Evolutionary conservation across 164 flowering plant species (phyloP).

Genomic region (Stephania cephalantha): DNA sequence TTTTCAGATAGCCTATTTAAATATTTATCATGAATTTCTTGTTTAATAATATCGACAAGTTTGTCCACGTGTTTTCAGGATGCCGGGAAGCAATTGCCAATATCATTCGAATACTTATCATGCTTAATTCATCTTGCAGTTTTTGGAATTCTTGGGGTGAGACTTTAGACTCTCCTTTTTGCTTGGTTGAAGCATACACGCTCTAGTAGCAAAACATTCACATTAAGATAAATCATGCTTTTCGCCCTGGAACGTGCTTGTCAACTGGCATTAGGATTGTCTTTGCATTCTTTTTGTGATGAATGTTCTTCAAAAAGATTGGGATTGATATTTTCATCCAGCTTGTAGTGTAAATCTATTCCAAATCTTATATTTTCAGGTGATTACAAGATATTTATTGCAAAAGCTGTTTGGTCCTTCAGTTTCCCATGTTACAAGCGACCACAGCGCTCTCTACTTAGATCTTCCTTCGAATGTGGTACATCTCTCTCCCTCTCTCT

Average conservation of each 20-base stretch:
- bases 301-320: not conserved
- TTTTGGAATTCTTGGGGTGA: constrained; percentile 88
- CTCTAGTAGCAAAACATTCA: too few relatives aligned
- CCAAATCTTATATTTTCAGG: constrained; percentile 33
- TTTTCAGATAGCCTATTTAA: too few relatives aligned
- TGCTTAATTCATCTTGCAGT: constrained; percentile 56
- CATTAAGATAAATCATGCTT: too few relatives aligned
- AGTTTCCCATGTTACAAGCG: constrained; percentile 50
- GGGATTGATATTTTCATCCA: not conserved
- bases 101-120: constrained; percentile 43
- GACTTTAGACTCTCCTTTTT: not conserved
- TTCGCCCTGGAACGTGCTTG: too few relatives aligned
- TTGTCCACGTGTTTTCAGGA: constrained; percentile 28
- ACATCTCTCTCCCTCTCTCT: constrained; percentile 29
- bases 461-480: constrained; percentile 98
- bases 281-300: not conserved
- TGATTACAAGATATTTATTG: constrained; percentile 57
- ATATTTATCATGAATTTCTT: not conserved
- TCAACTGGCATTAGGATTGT: too few relatives aligned
- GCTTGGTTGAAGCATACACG: not conserved
- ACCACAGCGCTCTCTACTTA: constrained; percentile 50
- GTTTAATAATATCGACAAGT: not conserved
- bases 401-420: constrained; percentile 78
- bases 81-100: constrained; percentile 25
- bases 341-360: not conserved